Conservation (phyloP, 1,284 basidiomycete genomes). For the Ustilago sp. region DNA sequence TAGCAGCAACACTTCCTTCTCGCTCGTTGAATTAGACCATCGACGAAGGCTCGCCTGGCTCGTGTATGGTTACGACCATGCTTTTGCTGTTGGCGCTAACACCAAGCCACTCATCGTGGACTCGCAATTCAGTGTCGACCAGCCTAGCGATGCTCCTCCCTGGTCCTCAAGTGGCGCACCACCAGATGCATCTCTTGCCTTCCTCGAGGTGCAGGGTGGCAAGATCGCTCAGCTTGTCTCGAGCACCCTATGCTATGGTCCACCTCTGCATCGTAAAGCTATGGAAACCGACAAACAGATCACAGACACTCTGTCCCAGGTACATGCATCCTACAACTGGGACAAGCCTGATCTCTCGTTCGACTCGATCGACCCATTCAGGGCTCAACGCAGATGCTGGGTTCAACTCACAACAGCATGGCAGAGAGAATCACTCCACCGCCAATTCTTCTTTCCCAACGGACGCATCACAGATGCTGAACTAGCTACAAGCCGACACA, state of each 20-base stretch:
- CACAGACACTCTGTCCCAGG: constrained; percentile 16
- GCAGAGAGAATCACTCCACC: constrained; percentile 42
- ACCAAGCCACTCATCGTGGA: constrained; percentile 45
- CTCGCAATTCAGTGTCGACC: constrained; percentile 53
- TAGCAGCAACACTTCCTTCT: constrained; percentile 3
- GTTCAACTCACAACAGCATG: constrained; percentile 41
- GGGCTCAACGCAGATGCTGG: constrained; percentile 43
- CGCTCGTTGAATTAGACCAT: constrained; percentile 39
- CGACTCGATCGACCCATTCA: constrained; percentile 43
- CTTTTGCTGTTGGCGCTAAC: constrained; percentile 49
- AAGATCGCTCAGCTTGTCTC: constrained; percentile 43
- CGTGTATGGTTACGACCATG: constrained; percentile 53
- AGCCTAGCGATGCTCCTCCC: constrained; percentile 39
- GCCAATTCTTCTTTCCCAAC: constrained; percentile 50
- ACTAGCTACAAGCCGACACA: constrained; percentile 45
- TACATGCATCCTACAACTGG: constrained; percentile 28
- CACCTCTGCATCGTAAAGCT: constrained; percentile 45
- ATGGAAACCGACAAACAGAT: constrained; percentile 48
- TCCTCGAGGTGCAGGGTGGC: constrained; percentile 38
- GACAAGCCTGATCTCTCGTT: constrained; percentile 38
- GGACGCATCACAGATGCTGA: constrained; percentile 51
- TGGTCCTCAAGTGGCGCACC: constrained; percentile 39
- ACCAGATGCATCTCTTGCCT: constrained; percentile 34
- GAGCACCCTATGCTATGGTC: constrained; percentile 40
- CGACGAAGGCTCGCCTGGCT: constrained; percentile 46